Evolutionary conservation across 2,329 filamentous ascomycete species (phyloP).

Genomic region (Aspergillus amoenus): DNA sequence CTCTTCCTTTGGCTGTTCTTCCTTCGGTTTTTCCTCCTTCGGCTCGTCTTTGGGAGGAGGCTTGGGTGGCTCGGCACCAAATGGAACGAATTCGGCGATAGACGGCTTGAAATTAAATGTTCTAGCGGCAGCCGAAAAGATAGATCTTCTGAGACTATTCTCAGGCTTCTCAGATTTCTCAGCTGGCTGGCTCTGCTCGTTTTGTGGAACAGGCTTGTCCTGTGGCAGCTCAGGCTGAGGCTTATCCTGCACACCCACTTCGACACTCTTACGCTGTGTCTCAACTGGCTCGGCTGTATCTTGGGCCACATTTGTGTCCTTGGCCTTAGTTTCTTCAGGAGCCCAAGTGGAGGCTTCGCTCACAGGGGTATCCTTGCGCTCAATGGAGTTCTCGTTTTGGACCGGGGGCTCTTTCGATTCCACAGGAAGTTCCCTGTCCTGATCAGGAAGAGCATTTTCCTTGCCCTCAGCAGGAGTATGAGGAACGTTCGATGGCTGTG

Average conservation of each 20-base stretch:
- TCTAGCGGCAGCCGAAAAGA: slow-evolving; percentile 69
- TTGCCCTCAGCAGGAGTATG: slow-evolving; percentile 36
- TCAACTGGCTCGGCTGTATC: slow-evolving; percentile 45
- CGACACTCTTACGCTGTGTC: slow-evolving; percentile 9
- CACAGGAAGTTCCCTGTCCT: slow-evolving; percentile 34
- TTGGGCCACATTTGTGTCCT: slow-evolving; percentile 45
- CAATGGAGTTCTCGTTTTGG: slow-evolving; percentile 34
- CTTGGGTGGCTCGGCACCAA: slow-evolving; percentile 13
- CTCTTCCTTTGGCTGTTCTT: no score
- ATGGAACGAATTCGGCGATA: slow-evolving; percentile 30
- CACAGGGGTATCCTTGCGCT: slow-evolving; percentile 30
- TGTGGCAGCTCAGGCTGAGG: slow-evolving; percentile 12
- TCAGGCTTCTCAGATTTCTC: slow-evolving; percentile 22
- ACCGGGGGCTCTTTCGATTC: slow-evolving; percentile 42
- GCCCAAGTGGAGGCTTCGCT: slow-evolving; percentile 52
- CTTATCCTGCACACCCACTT: slow-evolving; percentile 14
- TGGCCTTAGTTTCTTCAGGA: slow-evolving; percentile 61
- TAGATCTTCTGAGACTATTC: slow-evolving; percentile 45
- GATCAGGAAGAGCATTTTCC: slow-evolving; percentile 37
- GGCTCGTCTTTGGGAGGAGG: slow-evolving; percentile 18
- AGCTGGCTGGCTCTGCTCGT: slow-evolving; percentile 16
- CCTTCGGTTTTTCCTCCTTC: slow-evolving; percentile 5
- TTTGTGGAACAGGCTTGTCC: slow-evolving; percentile 3
- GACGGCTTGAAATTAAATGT: slow-evolving; percentile 59
- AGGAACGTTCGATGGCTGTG: slow-evolving; percentile 24